phyloP scores from a whole-genome alignment of 495 filamentous ascomycete genomes.

The Staphylotrichum tortipilum region DNA sequence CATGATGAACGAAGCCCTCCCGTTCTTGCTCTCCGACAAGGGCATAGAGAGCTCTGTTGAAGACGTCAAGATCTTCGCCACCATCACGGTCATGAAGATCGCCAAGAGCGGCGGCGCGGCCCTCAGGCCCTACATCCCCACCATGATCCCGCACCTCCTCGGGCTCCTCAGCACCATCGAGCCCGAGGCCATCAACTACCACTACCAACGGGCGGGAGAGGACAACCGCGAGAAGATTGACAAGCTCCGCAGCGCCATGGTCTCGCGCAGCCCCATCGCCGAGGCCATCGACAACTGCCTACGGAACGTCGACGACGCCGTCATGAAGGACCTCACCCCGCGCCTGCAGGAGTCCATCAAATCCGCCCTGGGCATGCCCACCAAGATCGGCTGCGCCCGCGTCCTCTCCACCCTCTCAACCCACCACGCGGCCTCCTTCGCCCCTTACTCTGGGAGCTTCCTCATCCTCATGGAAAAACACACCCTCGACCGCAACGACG shows the following conservation, averaged over 20 bases:
- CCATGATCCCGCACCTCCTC: slow-evolving; percentile 71
- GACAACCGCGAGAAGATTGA: slow-evolving; percentile 84
- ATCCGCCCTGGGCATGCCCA: slow-evolving; percentile 78
- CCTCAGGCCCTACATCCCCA: slow-evolving; percentile 70
- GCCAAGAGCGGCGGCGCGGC: slow-evolving; percentile 73
- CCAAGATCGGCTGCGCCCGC: slow-evolving; percentile 81
- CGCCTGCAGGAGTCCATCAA: slow-evolving; percentile 70
- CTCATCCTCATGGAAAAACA: slow-evolving; percentile 68
- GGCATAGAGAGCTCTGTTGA: slow-evolving; percentile 79
- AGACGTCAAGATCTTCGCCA: slow-evolving; percentile 69
- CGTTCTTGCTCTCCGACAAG: slow-evolving; percentile 81
- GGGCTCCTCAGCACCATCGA: slow-evolving; percentile 78
- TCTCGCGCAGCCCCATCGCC: slow-evolving; percentile 80
- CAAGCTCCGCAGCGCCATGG: slow-evolving; percentile 66
- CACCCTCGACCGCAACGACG: slow-evolving; percentile 81
- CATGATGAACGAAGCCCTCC: slow-evolving; percentile 76
- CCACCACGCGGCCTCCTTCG: slow-evolving; percentile 62
- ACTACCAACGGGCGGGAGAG: slow-evolving; percentile 80
- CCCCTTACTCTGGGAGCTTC: slow-evolving; percentile 67
- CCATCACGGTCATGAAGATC: slow-evolving; percentile 72
- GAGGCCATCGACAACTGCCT: slow-evolving; percentile 88
- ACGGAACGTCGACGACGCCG: slow-evolving; percentile 68
- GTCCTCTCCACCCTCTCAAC: slow-evolving; percentile 83
- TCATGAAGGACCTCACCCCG: slow-evolving; percentile 64
- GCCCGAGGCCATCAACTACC: slow-evolving; percentile 77